Percentiles rank a stretch among this genome's conserved stretches.
Evolutionary conservation across 2,329 filamentous ascomycete genomes (phyloP).

Genomic region (Passalora sequoiae): DNA sequence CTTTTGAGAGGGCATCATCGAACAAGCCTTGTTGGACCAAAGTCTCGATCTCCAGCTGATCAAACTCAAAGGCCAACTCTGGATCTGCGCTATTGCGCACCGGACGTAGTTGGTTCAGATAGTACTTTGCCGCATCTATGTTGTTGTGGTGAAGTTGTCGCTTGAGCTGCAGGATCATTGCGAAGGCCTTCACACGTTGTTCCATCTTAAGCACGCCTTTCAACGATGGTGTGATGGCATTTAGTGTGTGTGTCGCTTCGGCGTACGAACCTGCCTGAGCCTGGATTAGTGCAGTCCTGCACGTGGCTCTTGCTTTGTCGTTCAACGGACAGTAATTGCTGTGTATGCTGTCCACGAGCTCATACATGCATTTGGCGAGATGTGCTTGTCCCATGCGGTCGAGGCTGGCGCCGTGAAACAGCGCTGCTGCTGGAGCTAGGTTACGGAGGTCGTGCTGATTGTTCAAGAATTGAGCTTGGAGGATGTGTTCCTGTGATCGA

Average conservation of each 20-base stretch:
- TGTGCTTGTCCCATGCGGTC: constrained; percentile 60
- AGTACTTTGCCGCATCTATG: constrained; percentile 51
- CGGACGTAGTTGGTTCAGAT: constrained; percentile 54
- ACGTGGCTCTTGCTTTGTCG: constrained; percentile 70
- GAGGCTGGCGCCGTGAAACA: constrained; percentile 69
- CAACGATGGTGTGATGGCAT: constrained; percentile 55
- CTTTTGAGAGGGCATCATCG: constrained; percentile 48
- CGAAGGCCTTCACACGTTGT: constrained; percentile 66
- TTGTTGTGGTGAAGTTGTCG: constrained; percentile 56
- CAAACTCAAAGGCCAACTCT: constrained; percentile 56
- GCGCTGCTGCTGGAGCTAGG: constrained; percentile 68
- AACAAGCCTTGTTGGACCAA: constrained; percentile 45
- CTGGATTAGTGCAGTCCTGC: constrained; percentile 63
- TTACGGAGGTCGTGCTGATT: constrained; percentile 68
- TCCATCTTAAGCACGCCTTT: constrained; percentile 71
- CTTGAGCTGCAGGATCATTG: constrained; percentile 61
- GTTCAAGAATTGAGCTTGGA: constrained; percentile 77
- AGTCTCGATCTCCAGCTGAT: constrained; percentile 57
- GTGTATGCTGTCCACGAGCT: constrained; percentile 73
- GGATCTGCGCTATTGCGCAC: constrained; percentile 44
- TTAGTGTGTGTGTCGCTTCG: constrained; percentile 58
- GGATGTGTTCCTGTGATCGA: constrained; percentile 67
- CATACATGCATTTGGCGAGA: constrained; percentile 58
- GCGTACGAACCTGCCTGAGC: constrained; percentile 65
- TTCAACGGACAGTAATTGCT: constrained; percentile 61